Conservation (phyloP, 2,329 filamentous ascomycete species). For the Ascochyta rabiei region DNA sequence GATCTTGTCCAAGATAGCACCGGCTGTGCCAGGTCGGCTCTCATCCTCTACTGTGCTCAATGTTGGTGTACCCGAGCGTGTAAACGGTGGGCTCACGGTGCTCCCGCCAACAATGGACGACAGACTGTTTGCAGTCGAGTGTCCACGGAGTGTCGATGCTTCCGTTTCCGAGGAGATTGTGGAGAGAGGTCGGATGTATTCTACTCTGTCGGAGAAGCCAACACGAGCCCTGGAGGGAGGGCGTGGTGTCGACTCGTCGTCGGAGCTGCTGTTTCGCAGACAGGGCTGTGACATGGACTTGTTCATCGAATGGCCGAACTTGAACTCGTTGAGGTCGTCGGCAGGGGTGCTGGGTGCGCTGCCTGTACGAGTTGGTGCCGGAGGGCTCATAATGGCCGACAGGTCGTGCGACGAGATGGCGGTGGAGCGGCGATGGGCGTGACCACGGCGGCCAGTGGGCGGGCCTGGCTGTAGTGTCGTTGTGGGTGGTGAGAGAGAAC, state of each 20-base stretch:
- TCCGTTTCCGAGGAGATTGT: constrained; percentile 84
- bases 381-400: constrained; percentile 69
- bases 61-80: constrained; percentile 49
- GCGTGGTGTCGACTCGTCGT: constrained; percentile 40
- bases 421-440: constrained; percentile 79
- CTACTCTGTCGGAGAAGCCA: constrained; percentile 82
- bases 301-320: constrained; percentile 44
- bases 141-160: constrained; percentile 71
- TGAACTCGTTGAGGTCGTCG: constrained; percentile 50
- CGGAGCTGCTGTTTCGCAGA: constrained; percentile 31
- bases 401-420: constrained; percentile 87
- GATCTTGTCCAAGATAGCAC: constrained; percentile 66
- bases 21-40: constrained; percentile 69
- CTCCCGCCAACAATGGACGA: constrained; percentile 74
- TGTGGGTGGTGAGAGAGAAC: constrained; percentile 62
- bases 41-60: constrained; percentile 52
- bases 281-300: constrained; percentile 50
- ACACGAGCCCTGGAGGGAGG: constrained; percentile 67
- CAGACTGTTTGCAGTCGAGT: constrained; percentile 79
- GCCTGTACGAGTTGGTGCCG: constrained; percentile 60
- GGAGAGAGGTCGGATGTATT: constrained; percentile 83
- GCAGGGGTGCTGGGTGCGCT: constrained; percentile 70
- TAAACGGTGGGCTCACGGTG: constrained; percentile 53
- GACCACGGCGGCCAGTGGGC: constrained; percentile 66
- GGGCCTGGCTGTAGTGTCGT: constrained; percentile 56